Evolutionary conservation across 1,139 yeast genomes (phyloP).

Genomic region (Kodamaea sp.): DNA sequence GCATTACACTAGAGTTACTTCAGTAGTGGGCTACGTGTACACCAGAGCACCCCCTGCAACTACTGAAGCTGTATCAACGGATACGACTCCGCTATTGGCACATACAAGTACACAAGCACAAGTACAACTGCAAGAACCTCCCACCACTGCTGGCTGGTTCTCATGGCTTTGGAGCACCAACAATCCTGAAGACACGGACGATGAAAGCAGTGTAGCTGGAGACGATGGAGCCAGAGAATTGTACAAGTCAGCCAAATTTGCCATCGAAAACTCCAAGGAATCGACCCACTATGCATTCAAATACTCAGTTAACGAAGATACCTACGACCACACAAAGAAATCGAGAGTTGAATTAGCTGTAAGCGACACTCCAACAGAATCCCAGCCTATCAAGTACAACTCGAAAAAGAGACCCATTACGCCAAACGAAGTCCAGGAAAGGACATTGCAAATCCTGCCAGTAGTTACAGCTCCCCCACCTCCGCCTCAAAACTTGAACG

Average conservation of each 20-base stretch:
- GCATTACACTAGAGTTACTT: conserved; percentile 17
- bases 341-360: conserved; percentile 38
- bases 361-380: conserved; percentile 39
- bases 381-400: conserved; percentile 39
- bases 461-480: not conserved
- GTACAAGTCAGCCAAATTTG: conserved; percentile 35
- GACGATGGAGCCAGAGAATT: conserved; percentile 21
- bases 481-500: too few species aligned
- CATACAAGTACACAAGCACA: not conserved
- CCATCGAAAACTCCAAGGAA: conserved; percentile 37
- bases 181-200: conserved; percentile 10
- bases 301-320: conserved; percentile 17
- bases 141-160: conserved; percentile 22
- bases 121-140: not conserved
- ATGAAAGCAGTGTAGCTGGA: conserved; percentile 8
- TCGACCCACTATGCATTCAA: conserved; percentile 38
- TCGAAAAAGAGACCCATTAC: conserved; percentile 36
- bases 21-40: conserved; percentile 16
- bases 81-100: conserved; percentile 11
- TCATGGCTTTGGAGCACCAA: conserved; percentile 19
- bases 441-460: conserved; percentile 7
- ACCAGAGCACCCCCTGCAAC: conserved; percentile 1
- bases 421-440: conserved; percentile 40
- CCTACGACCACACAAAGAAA: conserved; percentile 18
- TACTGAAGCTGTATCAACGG: not conserved